phyloP scores from a whole-genome alignment of 805 yeast genomes.

The Pichia manshurica region DNA sequence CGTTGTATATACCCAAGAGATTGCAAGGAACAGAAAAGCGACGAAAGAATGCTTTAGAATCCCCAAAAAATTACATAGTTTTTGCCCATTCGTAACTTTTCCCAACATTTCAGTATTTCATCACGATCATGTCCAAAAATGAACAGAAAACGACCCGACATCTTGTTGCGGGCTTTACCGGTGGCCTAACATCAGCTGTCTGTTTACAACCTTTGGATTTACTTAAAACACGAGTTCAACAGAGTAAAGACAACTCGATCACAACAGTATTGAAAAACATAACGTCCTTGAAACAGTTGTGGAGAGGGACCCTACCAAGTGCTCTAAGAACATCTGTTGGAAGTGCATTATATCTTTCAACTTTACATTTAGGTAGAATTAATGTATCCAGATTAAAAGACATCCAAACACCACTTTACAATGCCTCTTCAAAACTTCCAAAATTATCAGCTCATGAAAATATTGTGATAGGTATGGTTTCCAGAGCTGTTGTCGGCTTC shows the following conservation, averaged over 20 bases:
- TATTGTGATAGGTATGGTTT: conserved; percentile 66
- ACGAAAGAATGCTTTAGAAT: too few species aligned
- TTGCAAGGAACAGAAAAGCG: too few species aligned
- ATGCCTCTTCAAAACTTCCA: conserved; percentile 49
- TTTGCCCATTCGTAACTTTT: too few species aligned
- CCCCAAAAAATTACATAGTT: too few species aligned
- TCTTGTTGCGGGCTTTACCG: conserved; percentile 72
- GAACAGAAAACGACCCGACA: conserved; percentile 38
- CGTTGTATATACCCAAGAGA: too few species aligned
- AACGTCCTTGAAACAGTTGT: conserved; percentile 45
- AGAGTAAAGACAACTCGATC: conserved; percentile 34
- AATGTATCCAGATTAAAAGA: conserved; percentile 35
- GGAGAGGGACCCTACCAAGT: conserved; percentile 95
- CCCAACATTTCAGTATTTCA: neutral
- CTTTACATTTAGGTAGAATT: conserved; percentile 57
- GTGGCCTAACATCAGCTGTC: conserved; percentile 79
- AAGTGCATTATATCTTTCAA: conserved; percentile 76
- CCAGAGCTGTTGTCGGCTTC: conserved; percentile 78
- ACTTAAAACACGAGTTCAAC: conserved; percentile 82
- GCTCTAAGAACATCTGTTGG: conserved; percentile 88
- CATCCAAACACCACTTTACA: conserved; percentile 7
- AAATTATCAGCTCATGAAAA: conserved; percentile 65
- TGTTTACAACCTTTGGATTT: conserved; percentile 84
- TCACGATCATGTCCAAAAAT: neutral
- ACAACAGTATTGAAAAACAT: conserved; percentile 35